Evolutionary conservation across 169 alveolate genomes (phyloP).

Genomic region (Plasmodium gaboni): DNA sequence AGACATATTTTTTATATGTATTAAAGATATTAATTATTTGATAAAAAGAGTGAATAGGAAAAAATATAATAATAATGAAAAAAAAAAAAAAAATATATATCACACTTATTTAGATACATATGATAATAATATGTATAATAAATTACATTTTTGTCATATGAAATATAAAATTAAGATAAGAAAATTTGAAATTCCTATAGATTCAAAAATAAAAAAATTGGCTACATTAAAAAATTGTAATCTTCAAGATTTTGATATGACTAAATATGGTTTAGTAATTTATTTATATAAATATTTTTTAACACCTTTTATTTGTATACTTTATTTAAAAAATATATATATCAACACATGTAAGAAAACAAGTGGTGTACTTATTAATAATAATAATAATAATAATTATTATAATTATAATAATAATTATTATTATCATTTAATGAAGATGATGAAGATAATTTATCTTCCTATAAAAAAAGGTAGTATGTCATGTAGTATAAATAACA

Average conservation of each 20-base stretch:
- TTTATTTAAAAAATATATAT: neutral
- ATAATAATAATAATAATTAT: neutral
- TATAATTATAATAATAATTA: neutral
- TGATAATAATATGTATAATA: too few relatives aligned
- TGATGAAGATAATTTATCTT: constrained; percentile 9
- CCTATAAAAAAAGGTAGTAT: constrained; percentile 42
- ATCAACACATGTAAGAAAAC: neutral
- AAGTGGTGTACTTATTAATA: neutral
- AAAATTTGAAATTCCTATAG: constrained; percentile 7
- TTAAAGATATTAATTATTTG: neutral
- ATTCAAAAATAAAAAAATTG: constrained; percentile 3
- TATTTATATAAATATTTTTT: constrained; percentile 30
- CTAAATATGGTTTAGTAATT: constrained; percentile 28
- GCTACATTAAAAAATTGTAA: constrained; percentile 20
- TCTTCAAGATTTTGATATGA: constrained; percentile 52
- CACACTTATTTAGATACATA: too few relatives aligned
- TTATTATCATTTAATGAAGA: neutral
- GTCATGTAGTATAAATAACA: constrained; percentile 22
- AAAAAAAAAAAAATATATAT: too few relatives aligned
- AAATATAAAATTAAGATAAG: neutral
- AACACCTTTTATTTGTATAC: constrained; percentile 22
- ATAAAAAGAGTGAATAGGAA: neutral
- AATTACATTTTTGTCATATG: too few relatives aligned
- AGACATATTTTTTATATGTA: neutral
- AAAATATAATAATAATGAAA: neutral